These are phyloP conservation scores for Xylariaceae sp. DNA, from an alignment of 2,329 filamentous ascomycete genomes.

Conservation along the genomic window DNA sequence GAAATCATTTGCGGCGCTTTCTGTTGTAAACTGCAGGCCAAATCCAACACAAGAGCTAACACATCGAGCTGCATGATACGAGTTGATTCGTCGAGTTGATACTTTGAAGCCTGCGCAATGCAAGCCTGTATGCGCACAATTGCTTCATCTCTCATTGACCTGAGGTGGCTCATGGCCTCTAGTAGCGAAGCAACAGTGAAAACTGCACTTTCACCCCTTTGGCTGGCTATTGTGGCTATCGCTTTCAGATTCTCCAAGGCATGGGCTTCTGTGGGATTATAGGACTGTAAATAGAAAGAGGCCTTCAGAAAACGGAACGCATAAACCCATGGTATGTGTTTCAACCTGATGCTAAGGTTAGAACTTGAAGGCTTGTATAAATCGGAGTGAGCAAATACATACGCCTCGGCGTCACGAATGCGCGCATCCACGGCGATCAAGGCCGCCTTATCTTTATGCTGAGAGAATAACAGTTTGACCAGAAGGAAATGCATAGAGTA, in stretches of 20 bases:
- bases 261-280: slow-evolving; percentile 56
- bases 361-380: slow-evolving; percentile 4
- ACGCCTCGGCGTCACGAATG: slow-evolving; percentile 65
- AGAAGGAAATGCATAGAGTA: slow-evolving; percentile 74
- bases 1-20: slow-evolving; percentile 54
- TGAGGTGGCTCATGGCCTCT: slow-evolving; percentile 66
- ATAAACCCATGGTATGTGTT: slow-evolving; percentile 70
- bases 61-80: slow-evolving; percentile 64
- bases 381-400: slow-evolving; percentile 28
- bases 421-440: slow-evolving; percentile 67
- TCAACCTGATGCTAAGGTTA: slow-evolving; percentile 39
- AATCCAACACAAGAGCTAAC: slow-evolving; percentile 63
- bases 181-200: slow-evolving; percentile 62
- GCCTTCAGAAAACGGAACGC: slow-evolving; percentile 72
- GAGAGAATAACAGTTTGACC: slow-evolving; percentile 61
- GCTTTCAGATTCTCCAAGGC: slow-evolving; percentile 66
- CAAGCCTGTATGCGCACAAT: slow-evolving; percentile 69
- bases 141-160: slow-evolving; percentile 59
- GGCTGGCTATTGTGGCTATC: slow-evolving; percentile 56
- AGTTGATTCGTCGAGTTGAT: slow-evolving; percentile 62
- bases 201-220: slow-evolving; percentile 59
- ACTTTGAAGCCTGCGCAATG: slow-evolving; percentile 68
- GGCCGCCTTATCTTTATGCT: slow-evolving; percentile 67
- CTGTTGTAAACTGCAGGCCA: slow-evolving; percentile 64
- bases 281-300: slow-evolving; percentile 61